Evolutionary conservation across 2,329 filamentous ascomycete species (phyloP), one percentile per base, ranked within the genome.

Genomic region (Apiospora aurea): DNA sequence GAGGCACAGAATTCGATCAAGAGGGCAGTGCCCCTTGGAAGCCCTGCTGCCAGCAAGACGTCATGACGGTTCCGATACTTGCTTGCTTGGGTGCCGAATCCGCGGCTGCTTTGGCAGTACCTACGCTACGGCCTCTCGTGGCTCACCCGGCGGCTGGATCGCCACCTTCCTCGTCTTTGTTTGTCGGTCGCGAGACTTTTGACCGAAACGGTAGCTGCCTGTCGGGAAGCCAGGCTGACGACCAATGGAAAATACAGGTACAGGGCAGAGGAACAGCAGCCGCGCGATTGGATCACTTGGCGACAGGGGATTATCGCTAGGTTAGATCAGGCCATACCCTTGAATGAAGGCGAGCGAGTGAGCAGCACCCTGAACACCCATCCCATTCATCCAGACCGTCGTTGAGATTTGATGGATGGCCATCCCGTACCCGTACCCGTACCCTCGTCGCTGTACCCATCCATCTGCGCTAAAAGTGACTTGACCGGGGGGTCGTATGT

Each of bases 281-380:
- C 57, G 67, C 47, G 67, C 47, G 67, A 49, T 47, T 69, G 47
- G 67, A 49, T 69, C 44, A 69, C 67, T 69, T 69, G 67, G 67
- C 67, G 67, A n/a, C 44, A 69, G 67, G 44, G 67, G 67, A 69
- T 34, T 38, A n/a, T 69, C 44, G 67, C 67, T 69, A 49, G 47
- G 67, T 49, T n/a, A 69, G 44, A 49, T 24, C 67, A 69, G 67
- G 26, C 67, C 67, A 49, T 46, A 64, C 34, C 57, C 57, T 64
- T 64, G 57, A 64, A 41, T 61, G 29, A 64, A 64, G 57, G 21
- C 57, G 34, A 64, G 57, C 57, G 57, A 64, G 57, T 64, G 57
- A 64, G 57, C 57, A 41, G 41, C 34, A 41, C 34, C 57, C 34
- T 18, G 21, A 26, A 16, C 24, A 57, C 51, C 51, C 51, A 18